Evolutionary conservation across 2,329 filamentous ascomycete genomes (phyloP).

Genomic region (Davidsoniella virescens): DNA sequence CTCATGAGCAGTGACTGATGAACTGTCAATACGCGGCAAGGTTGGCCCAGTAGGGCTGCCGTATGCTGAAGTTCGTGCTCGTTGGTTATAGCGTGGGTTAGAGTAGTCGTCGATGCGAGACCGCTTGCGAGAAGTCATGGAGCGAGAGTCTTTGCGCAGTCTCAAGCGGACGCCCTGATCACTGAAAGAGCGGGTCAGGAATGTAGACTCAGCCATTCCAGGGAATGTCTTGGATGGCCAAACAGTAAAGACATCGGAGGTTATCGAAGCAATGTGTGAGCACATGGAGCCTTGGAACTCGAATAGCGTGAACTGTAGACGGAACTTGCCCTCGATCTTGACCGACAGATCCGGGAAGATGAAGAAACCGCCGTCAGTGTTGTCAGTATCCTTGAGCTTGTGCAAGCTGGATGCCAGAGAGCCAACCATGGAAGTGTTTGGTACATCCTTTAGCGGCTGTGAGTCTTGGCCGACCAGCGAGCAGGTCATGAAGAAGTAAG

Average conservation of each 20-base stretch:
- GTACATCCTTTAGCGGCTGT: conserved; percentile 20
- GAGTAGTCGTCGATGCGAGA: conserved; percentile 14
- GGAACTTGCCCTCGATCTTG: conserved; percentile 53
- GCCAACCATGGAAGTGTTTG: conserved; percentile 44
- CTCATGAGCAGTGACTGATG: conserved; percentile 5
- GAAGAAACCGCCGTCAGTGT: conserved; percentile 69
- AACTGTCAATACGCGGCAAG: conserved; percentile 10
- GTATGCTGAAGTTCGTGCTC: conserved; percentile 13
- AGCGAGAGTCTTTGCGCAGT: conserved; percentile 65
- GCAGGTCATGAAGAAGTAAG: conserved; percentile 33
- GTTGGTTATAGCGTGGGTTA: conserved; percentile 6
- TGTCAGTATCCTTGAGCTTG: conserved; percentile 61
- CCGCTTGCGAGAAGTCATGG: conserved; percentile 32
- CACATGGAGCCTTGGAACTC: conserved; percentile 27
- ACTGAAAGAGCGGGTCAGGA: conserved; percentile 64
- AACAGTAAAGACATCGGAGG: conserved; percentile 53
- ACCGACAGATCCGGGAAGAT: conserved; percentile 82
- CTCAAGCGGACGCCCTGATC: conserved; percentile 75
- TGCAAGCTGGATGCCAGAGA: conserved; percentile 69
- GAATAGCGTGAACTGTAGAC: conserved; percentile 62
- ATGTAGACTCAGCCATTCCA: conserved; percentile 67
- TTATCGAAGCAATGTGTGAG: conserved; percentile 22
- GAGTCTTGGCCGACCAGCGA: conserved; percentile 28
- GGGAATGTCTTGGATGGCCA: conserved; percentile 53
- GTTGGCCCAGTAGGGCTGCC: conserved; percentile 3